Evolutionary conservation across 441 rosid genomes (phyloP).

Genomic region (Populus hybrid): DNA sequence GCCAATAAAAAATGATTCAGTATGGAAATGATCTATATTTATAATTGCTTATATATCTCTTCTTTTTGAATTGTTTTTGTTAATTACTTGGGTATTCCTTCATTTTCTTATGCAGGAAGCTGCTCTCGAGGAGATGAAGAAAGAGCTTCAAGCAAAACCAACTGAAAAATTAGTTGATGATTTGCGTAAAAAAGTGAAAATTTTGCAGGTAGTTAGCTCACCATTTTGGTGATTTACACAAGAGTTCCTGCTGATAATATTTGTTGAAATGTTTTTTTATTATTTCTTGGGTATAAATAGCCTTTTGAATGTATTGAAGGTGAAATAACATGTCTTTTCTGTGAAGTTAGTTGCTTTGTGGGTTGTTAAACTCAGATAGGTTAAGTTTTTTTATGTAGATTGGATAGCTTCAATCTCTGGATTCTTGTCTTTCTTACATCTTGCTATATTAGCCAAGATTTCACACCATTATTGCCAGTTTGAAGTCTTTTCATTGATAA

Average conservation of each 20-base stretch:
- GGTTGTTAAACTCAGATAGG: neutral
- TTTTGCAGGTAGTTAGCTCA: slow-evolving; percentile 70
- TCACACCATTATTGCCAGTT: neutral
- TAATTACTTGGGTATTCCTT: neutral
- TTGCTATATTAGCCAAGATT: neutral
- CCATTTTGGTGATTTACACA: neutral
- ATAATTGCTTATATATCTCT: neutral
- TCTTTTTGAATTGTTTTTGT: neutral
- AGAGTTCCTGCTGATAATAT: neutral
- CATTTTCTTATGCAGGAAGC: slow-evolving; percentile 53
- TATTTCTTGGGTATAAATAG: neutral
- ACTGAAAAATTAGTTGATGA: slow-evolving; percentile 92
- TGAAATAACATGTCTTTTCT: neutral
- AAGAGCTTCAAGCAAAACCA: slow-evolving; percentile 93
- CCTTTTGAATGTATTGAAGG: neutral
- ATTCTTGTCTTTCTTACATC: neutral
- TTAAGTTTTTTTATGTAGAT: neutral
- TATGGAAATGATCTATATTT: neutral
- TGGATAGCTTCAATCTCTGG: neutral
- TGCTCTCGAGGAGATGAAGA: slow-evolving; percentile 84
- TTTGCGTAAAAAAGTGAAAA: slow-evolving; percentile 95
- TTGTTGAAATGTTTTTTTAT: slow-evolving; percentile 12
- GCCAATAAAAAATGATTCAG: neutral
- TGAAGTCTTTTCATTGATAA: neutral
- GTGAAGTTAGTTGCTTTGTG: neutral